Evolutionary conservation across 441 rosid genomes (phyloP).

Genomic region (Croton setiger): DNA sequence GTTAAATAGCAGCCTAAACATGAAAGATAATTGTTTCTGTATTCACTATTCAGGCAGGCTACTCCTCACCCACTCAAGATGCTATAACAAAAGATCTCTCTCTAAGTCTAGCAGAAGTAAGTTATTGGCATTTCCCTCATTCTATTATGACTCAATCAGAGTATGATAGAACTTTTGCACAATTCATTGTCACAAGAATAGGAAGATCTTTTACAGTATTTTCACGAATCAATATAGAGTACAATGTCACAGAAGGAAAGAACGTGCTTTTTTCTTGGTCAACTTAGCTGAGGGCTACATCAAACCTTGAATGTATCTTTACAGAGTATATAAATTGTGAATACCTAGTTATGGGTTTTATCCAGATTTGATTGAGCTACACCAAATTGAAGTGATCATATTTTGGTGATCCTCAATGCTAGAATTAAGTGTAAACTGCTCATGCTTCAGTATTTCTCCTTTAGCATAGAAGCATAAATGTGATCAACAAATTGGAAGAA

Average conservation of each 20-base stretch:
- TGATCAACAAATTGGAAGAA: background rate
- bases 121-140: background rate
- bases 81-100: slow-evolving; percentile 67
- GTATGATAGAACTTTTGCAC: background rate
- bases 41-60: slow-evolving; percentile 67
- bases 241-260: background rate
- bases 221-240: background rate
- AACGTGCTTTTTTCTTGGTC: background rate
- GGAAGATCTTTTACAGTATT: background rate
- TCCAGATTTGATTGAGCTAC: background rate
- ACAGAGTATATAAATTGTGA: background rate
- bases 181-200: background rate
- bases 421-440: background rate
- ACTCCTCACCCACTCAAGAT: slow-evolving; percentile 79
- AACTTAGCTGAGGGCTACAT: background rate
- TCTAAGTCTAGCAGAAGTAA: slow-evolving; percentile 69
- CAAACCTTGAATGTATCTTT: too few species aligned
- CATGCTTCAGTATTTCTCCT: too few species aligned
- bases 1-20: background rate
- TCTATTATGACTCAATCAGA: background rate
- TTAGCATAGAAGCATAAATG: background rate
- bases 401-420: background rate
- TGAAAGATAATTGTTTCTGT: background rate
- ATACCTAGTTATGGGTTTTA: background rate
- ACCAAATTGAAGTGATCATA: background rate